These are phyloP conservation scores for Verticillium dahliae DNA, from an alignment of 2,329 filamentous ascomycete genomes.

Conservation along the genomic window DNA sequence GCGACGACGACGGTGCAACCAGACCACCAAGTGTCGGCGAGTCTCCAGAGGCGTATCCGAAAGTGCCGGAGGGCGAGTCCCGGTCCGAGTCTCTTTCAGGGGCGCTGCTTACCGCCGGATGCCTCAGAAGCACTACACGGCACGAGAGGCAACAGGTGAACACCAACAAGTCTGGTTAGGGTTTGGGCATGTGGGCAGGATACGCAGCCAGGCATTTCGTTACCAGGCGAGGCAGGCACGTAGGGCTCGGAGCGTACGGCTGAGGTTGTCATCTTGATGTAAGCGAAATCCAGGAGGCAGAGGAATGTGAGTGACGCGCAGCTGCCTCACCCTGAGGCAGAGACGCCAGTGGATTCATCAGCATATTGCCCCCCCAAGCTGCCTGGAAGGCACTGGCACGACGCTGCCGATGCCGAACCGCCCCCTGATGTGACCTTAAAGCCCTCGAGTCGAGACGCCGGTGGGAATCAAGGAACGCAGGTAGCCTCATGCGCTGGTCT, in stretches of 20 bases:
- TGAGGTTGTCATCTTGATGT: neutral
- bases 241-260: neutral
- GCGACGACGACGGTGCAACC: neutral
- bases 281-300: neutral
- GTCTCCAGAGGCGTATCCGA: neutral
- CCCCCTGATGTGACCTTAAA: neutral
- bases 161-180: no score
- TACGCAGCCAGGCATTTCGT: no score
- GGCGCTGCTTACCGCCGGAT: neutral
- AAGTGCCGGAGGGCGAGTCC: neutral
- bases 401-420: neutral
- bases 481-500: neutral
- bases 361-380: no score
- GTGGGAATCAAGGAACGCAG: neutral
- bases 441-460: neutral
- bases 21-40: neutral
- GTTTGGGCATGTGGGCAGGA: no score
- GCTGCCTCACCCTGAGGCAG: neutral
- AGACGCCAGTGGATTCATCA: no score
- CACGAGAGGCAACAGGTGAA: no score
- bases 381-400: neutral
- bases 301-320: neutral
- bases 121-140: no score
- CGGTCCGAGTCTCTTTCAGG: neutral
- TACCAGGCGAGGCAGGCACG: neutral